Conservation (phyloP, 2,329 filamentous ascomycete genomes). For the Cryphonectria japonica region DNA sequence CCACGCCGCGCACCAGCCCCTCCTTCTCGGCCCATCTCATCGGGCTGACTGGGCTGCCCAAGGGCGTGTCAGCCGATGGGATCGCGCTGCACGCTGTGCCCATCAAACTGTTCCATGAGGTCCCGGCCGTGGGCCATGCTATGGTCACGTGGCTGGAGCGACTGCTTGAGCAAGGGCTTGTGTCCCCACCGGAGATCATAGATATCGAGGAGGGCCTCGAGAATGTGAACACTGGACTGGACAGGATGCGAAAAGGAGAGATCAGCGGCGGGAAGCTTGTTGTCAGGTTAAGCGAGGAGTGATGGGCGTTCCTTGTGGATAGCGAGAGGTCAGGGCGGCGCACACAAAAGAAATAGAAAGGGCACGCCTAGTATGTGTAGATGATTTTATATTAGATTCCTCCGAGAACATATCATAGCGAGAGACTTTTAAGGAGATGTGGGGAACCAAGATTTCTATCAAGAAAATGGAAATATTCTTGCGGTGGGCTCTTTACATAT, state of each 20-base stretch:
- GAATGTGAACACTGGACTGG: conserved; percentile 69
- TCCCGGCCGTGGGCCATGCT: conserved; percentile 63
- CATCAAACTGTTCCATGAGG: conserved; percentile 76
- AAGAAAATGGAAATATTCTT: background rate
- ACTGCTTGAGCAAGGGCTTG: conserved; percentile 56
- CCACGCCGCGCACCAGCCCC: conserved; percentile 41
- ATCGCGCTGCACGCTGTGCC: conserved; percentile 68
- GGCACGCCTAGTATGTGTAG: background rate
- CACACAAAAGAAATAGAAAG: background rate
- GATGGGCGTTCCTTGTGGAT: background rate
- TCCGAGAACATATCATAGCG: background rate
- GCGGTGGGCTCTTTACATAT: background rate
- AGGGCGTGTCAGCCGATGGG: conserved; percentile 48
- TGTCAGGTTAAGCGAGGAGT: conserved; percentile 43
- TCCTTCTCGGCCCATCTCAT: conserved; percentile 59
- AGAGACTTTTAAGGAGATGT: background rate
- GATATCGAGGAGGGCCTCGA: conserved; percentile 65
- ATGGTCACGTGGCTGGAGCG: conserved; percentile 70
- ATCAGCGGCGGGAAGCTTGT: conserved; percentile 72
- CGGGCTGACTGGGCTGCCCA: conserved; percentile 70
- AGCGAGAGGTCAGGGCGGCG: background rate
- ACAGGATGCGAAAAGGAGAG: conserved; percentile 66
- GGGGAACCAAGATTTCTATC: background rate
- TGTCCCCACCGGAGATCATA: conserved; percentile 68
- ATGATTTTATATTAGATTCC: background rate